A percentile compares a stretch with the other conserved stretches of the same genome.
Conservation (phyloP, 805 yeast genomes). For the Saccharomyces eubayanus region DNA sequence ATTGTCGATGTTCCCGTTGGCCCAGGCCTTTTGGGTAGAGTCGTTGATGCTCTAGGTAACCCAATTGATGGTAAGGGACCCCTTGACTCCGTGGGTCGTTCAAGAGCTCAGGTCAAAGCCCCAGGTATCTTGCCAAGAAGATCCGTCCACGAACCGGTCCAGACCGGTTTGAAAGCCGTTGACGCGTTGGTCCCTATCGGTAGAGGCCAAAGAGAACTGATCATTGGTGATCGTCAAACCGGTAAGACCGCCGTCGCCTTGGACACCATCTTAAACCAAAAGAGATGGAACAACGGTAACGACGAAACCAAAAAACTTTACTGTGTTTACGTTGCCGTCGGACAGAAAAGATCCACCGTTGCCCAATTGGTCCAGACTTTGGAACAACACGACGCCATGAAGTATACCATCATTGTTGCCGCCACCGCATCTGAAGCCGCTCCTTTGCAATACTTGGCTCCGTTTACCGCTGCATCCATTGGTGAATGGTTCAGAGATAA, state of each 20-base stretch:
- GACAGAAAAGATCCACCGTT: constrained; percentile 99
- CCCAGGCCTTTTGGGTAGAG: constrained; percentile 97
- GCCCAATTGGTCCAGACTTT: constrained; percentile 99
- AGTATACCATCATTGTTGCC: constrained; percentile 95
- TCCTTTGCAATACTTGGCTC: constrained; percentile 99
- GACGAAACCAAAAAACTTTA: constrained; percentile 97
- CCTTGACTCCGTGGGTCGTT: constrained; percentile 68
- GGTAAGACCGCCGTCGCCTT: constrained; percentile 99
- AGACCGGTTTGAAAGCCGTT: constrained; percentile 98
- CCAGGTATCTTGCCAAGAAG: constrained; percentile 99
- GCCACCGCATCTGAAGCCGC: constrained; percentile 99
- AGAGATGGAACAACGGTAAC: constrained; percentile 92
- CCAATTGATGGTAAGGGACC: constrained; percentile 99
- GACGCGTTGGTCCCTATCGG: constrained; percentile 99
- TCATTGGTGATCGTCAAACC: constrained; percentile 99
- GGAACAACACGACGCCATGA: constrained; percentile 96
- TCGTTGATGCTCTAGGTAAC: constrained; percentile 97
- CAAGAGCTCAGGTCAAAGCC: constrained; percentile 98
- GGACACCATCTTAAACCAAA: constrained; percentile 97
- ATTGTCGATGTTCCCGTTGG: constrained; percentile 99
- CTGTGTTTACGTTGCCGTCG: constrained; percentile 99
- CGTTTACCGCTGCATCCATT: constrained; percentile 98
- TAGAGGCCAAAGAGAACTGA: constrained; percentile 99
- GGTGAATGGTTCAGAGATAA: constrained; percentile 99
- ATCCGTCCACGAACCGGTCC: constrained; percentile 98